phyloP scores from a whole-genome alignment of 2,329 filamentous ascomycete genomes.

The Colletotrichum sp. region DNA sequence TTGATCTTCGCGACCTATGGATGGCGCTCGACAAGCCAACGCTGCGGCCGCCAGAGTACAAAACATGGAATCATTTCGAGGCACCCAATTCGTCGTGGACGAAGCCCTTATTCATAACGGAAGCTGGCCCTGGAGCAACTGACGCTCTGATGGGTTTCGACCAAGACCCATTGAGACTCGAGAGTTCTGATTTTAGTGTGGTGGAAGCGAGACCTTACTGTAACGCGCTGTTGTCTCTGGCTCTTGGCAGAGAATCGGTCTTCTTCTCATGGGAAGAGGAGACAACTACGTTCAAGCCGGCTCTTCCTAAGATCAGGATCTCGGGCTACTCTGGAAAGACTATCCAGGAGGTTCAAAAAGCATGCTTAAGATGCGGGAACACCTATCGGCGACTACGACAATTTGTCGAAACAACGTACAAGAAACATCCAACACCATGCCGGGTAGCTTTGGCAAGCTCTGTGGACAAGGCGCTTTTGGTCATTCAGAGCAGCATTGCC shows the following conservation, averaged over 20 bases:
- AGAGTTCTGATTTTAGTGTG: constrained; percentile 42
- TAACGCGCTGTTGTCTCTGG: constrained; percentile 67
- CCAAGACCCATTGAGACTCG: constrained; percentile 43
- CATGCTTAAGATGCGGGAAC: constrained; percentile 54
- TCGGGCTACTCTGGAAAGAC: constrained; percentile 60
- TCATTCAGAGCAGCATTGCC: constrained; percentile 55
- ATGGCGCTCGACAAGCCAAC: constrained; percentile 38
- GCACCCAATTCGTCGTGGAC: constrained; percentile 40
- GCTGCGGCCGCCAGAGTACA: constrained; percentile 47
- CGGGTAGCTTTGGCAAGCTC: constrained; percentile 58
- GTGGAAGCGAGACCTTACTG: constrained; percentile 56
- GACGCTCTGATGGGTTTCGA: constrained; percentile 62
- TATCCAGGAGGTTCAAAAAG: constrained; percentile 49
- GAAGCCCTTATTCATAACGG: constrained; percentile 64
- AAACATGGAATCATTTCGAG: constrained; percentile 74
- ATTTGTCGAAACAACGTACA: constrained; percentile 53
- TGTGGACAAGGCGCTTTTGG: constrained; percentile 51
- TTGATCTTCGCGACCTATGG: constrained; percentile 50
- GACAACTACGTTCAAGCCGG: constrained; percentile 56
- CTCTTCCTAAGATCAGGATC: constrained; percentile 51
- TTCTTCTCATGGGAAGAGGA: constrained; percentile 68
- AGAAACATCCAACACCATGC: constrained; percentile 46
- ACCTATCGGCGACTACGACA: constrained; percentile 48
- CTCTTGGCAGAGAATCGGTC: constrained; percentile 73
- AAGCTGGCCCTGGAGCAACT: constrained; percentile 69